These are phyloP conservation scores for Tetrapisispora nanseiensis DNA, from an alignment of 805 yeast species.

Conservation along the genomic window DNA sequence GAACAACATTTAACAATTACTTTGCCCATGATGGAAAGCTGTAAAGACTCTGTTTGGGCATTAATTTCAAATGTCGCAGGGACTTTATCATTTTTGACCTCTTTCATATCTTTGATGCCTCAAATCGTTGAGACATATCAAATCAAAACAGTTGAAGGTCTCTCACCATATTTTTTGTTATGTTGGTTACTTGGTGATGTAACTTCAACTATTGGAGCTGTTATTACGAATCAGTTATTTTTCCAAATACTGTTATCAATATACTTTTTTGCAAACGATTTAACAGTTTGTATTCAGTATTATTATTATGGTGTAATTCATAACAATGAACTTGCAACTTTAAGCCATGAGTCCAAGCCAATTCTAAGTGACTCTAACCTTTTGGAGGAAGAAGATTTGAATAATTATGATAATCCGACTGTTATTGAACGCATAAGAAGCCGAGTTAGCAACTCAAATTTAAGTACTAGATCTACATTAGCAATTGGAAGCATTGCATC, in stretches of 20 bases:
- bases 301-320: constrained; percentile 46
- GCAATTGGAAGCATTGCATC: background rate
- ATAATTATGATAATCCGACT: background rate
- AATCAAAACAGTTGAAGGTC: constrained; percentile 51
- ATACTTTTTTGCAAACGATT: constrained; percentile 68
- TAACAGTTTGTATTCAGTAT: constrained; percentile 58
- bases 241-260: constrained; percentile 66
- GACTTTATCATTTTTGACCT: constrained; percentile 36
- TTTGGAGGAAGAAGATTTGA: background rate
- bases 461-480: background rate
- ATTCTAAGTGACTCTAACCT: constrained; percentile 2
- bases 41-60: constrained; percentile 15
- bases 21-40: constrained; percentile 4
- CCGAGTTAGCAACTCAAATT: background rate
- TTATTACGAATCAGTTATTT: constrained; percentile 66
- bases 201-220: constrained; percentile 56
- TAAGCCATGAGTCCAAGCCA: constrained; percentile 27
- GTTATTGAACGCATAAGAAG: constrained; percentile 1
- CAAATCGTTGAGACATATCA: constrained; percentile 47
- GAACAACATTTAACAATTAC: too few species aligned
- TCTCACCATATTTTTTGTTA: constrained; percentile 43
- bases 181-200: constrained; percentile 38
- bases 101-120: constrained; percentile 44
- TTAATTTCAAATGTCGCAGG: constrained; percentile 32
- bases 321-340: constrained; percentile 24